A percentile compares a stretch with the other conserved stretches of the same genome.
These are phyloP conservation scores for Takakia lepidozioides DNA, from an alignment of 225 moss, liverwort and hornwort genomes.

Conservation along the genomic window DNA sequence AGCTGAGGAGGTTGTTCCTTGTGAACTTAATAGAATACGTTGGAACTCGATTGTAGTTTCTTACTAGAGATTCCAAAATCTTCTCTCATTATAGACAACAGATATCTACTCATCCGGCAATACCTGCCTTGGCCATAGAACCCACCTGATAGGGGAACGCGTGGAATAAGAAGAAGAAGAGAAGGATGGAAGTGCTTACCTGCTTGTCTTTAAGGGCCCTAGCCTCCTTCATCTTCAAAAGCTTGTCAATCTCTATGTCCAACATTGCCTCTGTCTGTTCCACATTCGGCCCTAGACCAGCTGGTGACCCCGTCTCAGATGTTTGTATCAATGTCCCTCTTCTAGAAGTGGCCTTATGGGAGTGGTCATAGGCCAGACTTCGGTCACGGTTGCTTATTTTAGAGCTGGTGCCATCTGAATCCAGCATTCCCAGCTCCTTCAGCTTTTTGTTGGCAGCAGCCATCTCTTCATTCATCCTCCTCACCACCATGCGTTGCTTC, in stretches of 20 bases:
- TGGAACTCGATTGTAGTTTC: too few relatives aligned
- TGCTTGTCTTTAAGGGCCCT: constrained; percentile 59
- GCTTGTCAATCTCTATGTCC: constrained; percentile 75
- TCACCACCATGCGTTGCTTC: constrained; percentile 47
- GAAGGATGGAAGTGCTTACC: constrained; percentile 16
- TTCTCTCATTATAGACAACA: too few relatives aligned
- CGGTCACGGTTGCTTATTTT: constrained; percentile 46
- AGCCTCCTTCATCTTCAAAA: constrained; percentile 71
- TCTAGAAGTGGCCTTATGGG: constrained; percentile 24
- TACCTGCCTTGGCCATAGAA: too few relatives aligned
- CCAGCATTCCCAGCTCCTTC: constrained; percentile 49
- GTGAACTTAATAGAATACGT: too few relatives aligned
- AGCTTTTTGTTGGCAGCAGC: constrained; percentile 50
- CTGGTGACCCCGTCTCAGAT: constrained; percentile 11
- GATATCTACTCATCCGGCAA: too few relatives aligned
- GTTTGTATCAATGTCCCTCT: constrained; percentile 18
- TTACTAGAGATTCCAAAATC: too few relatives aligned
- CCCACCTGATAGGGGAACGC: too few relatives aligned
- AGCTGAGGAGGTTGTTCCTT: too few relatives aligned
- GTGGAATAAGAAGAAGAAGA: too few relatives aligned
- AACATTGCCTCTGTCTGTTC: constrained; percentile 52
- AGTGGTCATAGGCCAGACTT: constrained; percentile 40
- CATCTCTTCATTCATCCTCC: constrained; percentile 52
- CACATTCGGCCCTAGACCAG: constrained; percentile 19
- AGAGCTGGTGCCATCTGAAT: constrained; percentile 22